phyloP scores from a whole-genome alignment of 2,329 filamentous ascomycete genomes.

The Cladosporium sp. region DNA sequence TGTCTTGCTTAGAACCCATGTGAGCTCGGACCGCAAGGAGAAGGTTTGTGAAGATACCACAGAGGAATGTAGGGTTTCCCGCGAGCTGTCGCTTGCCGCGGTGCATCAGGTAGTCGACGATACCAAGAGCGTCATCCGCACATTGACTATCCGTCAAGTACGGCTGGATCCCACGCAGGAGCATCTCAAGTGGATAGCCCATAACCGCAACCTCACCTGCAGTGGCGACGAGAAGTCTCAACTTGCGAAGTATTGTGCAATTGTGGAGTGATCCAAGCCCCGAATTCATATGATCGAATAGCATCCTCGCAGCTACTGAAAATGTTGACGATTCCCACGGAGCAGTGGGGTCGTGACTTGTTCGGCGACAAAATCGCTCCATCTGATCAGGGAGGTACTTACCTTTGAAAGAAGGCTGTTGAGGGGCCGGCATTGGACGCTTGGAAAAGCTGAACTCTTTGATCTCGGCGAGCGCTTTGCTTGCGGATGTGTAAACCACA shows the following conservation, averaged over 20 bases:
- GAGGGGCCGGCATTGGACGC: constrained; percentile 62
- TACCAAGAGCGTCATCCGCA: constrained; percentile 80
- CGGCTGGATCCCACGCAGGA: constrained; percentile 70
- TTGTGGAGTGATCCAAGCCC: constrained; percentile 82
- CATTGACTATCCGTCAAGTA: constrained; percentile 81
- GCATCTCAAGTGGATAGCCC: constrained; percentile 84
- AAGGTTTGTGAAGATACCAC: constrained; percentile 72
- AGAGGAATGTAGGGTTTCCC: constrained; percentile 65
- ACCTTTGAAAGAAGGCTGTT: constrained; percentile 80
- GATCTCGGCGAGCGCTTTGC: constrained; percentile 60
- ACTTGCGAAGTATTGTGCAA: constrained; percentile 77
- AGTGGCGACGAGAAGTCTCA: constrained; percentile 73
- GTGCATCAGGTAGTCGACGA: constrained; percentile 75
- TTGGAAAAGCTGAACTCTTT: constrained; percentile 60
- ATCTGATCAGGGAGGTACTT: constrained; percentile 71
- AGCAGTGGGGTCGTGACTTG: constrained; percentile 53
- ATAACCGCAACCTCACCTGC: constrained; percentile 65
- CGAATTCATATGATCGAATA: constrained; percentile 75
- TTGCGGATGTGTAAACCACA: constrained; percentile 52
- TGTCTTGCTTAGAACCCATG: constrained; percentile 66
- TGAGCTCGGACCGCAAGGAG: constrained; percentile 73
- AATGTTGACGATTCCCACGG: constrained; percentile 26
- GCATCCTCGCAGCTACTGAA: constrained; percentile 52
- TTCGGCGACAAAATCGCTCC: constrained; percentile 68
- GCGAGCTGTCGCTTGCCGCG: constrained; percentile 60